phyloP scores from a whole-genome alignment of 768 basidiomycete genomes.

The Boletus sp. region DNA sequence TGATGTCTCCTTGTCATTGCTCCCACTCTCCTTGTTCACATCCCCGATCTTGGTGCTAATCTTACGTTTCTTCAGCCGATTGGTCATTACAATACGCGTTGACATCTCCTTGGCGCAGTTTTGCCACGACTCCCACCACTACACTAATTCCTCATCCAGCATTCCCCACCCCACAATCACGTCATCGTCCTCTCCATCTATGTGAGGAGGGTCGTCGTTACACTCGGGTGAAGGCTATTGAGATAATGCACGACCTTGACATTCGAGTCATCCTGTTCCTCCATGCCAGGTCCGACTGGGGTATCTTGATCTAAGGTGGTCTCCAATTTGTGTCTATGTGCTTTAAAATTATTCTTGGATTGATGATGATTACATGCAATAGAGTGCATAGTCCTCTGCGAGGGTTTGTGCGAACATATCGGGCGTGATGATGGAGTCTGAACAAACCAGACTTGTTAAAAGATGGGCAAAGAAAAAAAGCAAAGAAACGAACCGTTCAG shows the following conservation, averaged over 20 bases:
- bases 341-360: constrained; percentile 88
- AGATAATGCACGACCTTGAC: constrained; percentile 17
- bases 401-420: constrained; percentile 88
- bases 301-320: constrained; percentile 22
- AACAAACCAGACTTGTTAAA: constrained; percentile 1
- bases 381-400: constrained; percentile 87
- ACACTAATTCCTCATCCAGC: constrained; percentile 47
- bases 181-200: constrained; percentile 26
- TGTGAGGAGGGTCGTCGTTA: constrained; percentile 24
- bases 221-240: constrained; percentile 9
- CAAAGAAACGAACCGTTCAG: constrained; percentile 64
- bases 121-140: constrained; percentile 76
- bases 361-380: constrained; percentile 69
- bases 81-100: constrained; percentile 26
- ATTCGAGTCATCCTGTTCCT: constrained; percentile 32
- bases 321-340: constrained; percentile 55
- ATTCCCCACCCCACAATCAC: constrained; percentile 35
- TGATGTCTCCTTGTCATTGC: constrained; percentile 41
- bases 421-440: constrained; percentile 87
- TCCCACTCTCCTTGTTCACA: constrained; percentile 22
- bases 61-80: constrained; percentile 44
- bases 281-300: constrained; percentile 20
- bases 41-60: constrained; percentile 30
- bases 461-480: neutral
- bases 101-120: constrained; percentile 42